These are phyloP conservation scores for Pugionium cornutum DNA, from an alignment of 345 rosid genomes.

Conservation along the genomic window DNA sequence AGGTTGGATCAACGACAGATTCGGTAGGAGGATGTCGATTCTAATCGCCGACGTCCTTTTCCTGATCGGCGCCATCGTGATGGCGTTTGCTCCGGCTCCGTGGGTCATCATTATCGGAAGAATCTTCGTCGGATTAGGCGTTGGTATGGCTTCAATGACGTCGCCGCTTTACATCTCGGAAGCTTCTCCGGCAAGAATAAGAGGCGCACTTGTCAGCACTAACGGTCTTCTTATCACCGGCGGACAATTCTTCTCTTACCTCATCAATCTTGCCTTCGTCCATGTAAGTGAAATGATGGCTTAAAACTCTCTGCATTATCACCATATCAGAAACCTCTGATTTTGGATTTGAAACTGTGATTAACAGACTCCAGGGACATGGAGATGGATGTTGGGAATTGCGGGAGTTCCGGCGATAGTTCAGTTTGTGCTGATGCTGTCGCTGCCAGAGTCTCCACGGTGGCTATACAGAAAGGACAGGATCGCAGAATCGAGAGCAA, in stretches of 20 bases:
- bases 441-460: conserved; percentile 86
- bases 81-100: conserved; percentile 75
- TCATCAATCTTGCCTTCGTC: conserved; percentile 79
- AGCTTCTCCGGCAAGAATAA: conserved; percentile 80
- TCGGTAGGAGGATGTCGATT: conserved; percentile 67
- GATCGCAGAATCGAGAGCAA: conserved; percentile 57
- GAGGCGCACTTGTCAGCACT: conserved; percentile 89
- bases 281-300: conserved; percentile 41
- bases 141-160: conserved; percentile 97
- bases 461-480: conserved; percentile 67
- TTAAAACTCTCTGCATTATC: no score
- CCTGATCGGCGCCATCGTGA: conserved; percentile 62
- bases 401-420: conserved; percentile 62
- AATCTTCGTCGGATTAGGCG: conserved; percentile 82
- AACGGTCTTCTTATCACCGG: conserved; percentile 83
- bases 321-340: background rate
- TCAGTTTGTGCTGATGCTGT: conserved; percentile 68
- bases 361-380: conserved; percentile 62
- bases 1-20: conserved; percentile 74
- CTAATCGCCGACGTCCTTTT: conserved; percentile 63
- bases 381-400: conserved; percentile 97
- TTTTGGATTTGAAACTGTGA: conserved; percentile 10
- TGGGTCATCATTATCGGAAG: conserved; percentile 74
- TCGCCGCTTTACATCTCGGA: conserved; percentile 92
- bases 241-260: conserved; percentile 82